These are phyloP conservation scores for Pluteus cervinus DNA, from an alignment of 768 basidiomycete genomes.

Conservation along the genomic window DNA sequence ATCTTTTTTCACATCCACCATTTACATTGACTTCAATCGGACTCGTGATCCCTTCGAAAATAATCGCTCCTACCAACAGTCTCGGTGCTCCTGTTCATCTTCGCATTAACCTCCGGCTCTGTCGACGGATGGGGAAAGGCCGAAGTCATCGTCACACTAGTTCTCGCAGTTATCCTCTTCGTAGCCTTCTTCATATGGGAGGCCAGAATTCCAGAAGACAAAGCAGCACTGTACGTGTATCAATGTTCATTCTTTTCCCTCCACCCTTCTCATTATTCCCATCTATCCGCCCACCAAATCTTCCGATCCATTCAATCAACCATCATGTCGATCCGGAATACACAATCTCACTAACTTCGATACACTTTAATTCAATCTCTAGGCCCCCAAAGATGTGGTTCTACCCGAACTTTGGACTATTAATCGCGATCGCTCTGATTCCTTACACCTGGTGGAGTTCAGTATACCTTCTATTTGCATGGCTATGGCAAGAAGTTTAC, in stretches of 20 bases:
- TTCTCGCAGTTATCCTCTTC: conserved; percentile 35
- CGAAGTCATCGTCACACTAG: conserved; percentile 37
- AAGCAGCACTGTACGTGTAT: conserved; percentile 34
- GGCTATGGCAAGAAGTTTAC: conserved; percentile 35
- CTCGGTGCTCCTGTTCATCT: conserved; percentile 30
- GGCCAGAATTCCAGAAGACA: conserved; percentile 27
- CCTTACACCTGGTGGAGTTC: conserved; percentile 38
- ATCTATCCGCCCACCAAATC: no score
- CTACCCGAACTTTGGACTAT: conserved; percentile 33
- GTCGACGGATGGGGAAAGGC: conserved; percentile 42
- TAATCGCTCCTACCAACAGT: background rate
- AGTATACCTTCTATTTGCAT: conserved; percentile 26
- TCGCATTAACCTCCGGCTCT: conserved; percentile 40
- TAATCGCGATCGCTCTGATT: conserved; percentile 29
- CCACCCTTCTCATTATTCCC: no score
- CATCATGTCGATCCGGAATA: no score
- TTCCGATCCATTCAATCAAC: no score
- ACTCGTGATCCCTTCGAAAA: background rate
- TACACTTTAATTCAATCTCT: background rate
- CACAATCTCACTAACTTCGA: no score
- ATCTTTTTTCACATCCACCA: no score
- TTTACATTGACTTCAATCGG: no score
- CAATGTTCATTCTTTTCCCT: no score
- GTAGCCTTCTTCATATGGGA: conserved; percentile 49
- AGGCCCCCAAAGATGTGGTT: conserved; percentile 39